phyloP scores from a whole-genome alignment of 2,329 filamentous ascomycete species.

The Berkeleyomyces rouxiae region DNA sequence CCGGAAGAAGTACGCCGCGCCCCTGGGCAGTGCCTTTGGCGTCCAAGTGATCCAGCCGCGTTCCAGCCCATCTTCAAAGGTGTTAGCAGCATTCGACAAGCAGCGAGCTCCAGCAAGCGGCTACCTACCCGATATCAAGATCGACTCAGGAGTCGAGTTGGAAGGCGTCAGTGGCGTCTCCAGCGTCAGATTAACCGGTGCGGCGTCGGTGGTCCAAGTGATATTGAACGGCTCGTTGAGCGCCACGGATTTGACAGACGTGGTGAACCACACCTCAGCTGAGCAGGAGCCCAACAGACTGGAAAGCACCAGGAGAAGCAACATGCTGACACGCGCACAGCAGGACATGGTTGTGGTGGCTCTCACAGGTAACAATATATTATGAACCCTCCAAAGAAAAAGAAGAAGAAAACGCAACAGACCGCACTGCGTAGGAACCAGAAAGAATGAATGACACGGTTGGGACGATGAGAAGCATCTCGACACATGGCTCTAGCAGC shows the following conservation, averaged over 20 bases:
- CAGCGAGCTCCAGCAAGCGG: too few relatives aligned
- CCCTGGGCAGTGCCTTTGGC: background rate
- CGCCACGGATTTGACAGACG: background rate
- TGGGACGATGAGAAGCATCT: background rate
- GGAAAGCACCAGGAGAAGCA: background rate
- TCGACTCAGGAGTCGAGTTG: background rate
- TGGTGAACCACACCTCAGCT: background rate
- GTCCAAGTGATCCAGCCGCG: background rate
- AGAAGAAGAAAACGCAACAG: background rate
- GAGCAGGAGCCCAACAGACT: background rate
- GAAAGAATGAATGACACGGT: background rate
- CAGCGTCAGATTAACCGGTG: conserved; percentile 1
- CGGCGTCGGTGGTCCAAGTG: conserved; percentile 4
- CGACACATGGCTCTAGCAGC: background rate
- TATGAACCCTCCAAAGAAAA: background rate
- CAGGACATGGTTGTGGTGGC: too few relatives aligned
- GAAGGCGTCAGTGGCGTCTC: background rate
- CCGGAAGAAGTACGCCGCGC: background rate
- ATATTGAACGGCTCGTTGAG: background rate
- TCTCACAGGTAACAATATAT: too few relatives aligned
- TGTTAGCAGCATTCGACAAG: background rate
- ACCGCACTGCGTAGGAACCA: background rate
- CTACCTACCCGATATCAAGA: background rate
- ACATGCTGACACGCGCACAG: too few relatives aligned
- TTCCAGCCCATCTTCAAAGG: background rate